Percentiles rank a stretch among this genome's conserved stretches.
Evolutionary conservation across 75 land plant genomes (phyloP).

Genomic region (Pinus tabuliformis): DNA sequence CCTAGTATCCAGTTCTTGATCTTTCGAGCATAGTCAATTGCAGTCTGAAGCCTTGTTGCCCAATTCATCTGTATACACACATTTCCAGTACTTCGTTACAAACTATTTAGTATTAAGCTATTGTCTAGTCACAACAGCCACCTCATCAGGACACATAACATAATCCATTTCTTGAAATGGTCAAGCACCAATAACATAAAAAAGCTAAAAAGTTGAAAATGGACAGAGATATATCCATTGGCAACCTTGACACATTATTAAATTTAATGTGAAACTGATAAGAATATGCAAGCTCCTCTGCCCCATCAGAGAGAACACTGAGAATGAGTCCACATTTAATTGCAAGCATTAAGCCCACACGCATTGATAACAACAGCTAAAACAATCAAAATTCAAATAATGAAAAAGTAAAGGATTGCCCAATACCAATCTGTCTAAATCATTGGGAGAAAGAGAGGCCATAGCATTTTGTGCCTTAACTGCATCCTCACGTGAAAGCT

Average conservation of each 20-base stretch:
- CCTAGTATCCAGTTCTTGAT: constrained; percentile 89
- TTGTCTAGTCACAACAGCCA: too few relatives aligned
- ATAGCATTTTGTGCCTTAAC: constrained; percentile 87
- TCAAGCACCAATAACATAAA: too few relatives aligned
- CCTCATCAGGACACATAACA: too few relatives aligned
- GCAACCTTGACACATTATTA: too few relatives aligned
- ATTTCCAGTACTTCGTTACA: not conserved
- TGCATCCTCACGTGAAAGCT: constrained; percentile 84
- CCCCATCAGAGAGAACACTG: too few relatives aligned
- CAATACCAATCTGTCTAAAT: constrained; percentile 79
- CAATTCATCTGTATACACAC: constrained; percentile 72
- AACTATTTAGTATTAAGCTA: not conserved
- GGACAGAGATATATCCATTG: too few relatives aligned
- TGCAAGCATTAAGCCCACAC: not conserved
- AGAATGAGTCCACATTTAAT: not conserved
- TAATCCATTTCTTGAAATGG: too few relatives aligned
- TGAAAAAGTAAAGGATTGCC: not conserved
- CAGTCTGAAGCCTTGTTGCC: constrained; percentile 75
- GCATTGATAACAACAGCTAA: not conserved
- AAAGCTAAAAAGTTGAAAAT: too few relatives aligned
- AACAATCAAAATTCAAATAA: not conserved
- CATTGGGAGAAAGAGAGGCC: constrained; percentile 81
- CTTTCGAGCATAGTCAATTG: constrained; percentile 41
- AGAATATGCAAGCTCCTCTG: too few relatives aligned
- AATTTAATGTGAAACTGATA: too few relatives aligned